Base-by-base conservation (phyloP, 371 early-diverging fungal genomes). In the Blastocladiella emersonii region DNA sequence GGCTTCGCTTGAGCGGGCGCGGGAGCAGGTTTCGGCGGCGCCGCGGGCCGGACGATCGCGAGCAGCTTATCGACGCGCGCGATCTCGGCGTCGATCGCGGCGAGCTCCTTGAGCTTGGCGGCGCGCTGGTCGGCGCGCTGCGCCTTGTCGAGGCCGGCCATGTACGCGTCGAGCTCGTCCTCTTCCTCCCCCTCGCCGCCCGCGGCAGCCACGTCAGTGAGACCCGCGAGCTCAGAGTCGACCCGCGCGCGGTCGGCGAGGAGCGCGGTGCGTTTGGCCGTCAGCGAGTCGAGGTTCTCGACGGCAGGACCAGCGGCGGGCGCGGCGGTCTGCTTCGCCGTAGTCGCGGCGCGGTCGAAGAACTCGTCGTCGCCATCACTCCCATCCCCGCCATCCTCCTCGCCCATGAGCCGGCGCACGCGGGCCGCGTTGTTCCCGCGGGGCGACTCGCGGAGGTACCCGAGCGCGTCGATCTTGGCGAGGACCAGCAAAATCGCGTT, bases 101-200 rank as follows among this genome's bases (percentile, higher is more conserved):
- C 61, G 35, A 70, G 27, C 62, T 43, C 43, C 23, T 44, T 34
- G 3, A 34, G 12, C 15, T 67, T 61, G 27, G 39, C 48, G 21
- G 37, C 49, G n/a, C 34, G 57, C 8, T 36, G 25, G 13, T 61
- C 49, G 34, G 30, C 37, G 34, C 63, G 62, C 37, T 71, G 32
- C 21, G 63, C 62, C 39, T 63, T 64, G 25, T 63, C 32, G 7
- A 73, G 62, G 12, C 61, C 35, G 34, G n/a, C 37, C 74, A 73
- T 69, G 30, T 70, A 72, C 15, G 60, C 56, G 30, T 73, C 73
- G 48, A 73, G 64, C 41, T 73, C 72, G 36, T 72, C 72, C 19
- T 27, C 63, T 3, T 55, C 55, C 6, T 57, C 64, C 2, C 37
- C 67, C 0, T 7, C 48, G 17, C 56, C 43, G 21, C 62, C 23